A percentile compares a stretch with the other conserved stretches of the same genome.
Evolutionary conservation across 1,139 yeast species (phyloP).

Genomic region (Yamadazyma epiphylla): DNA sequence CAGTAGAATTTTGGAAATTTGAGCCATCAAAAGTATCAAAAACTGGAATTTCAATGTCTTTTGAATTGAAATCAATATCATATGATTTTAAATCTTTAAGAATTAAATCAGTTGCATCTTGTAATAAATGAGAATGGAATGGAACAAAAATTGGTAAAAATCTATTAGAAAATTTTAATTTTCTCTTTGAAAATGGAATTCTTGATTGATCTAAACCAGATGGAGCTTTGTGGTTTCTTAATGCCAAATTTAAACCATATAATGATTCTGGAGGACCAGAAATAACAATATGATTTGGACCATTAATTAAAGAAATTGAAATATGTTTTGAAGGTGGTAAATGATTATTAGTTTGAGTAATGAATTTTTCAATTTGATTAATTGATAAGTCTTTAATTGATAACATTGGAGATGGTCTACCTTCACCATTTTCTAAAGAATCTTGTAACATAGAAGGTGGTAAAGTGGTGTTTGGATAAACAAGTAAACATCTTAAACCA

Average conservation of each 20-base stretch:
- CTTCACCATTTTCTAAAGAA: conserved; percentile 91
- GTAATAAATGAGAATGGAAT: conserved; percentile 87
- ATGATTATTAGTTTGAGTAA: conserved; percentile 86
- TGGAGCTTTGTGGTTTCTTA: conserved; percentile 93
- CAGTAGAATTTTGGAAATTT: conserved; percentile 58
- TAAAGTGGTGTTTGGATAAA: conserved; percentile 89
- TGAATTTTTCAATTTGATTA: conserved; percentile 73
- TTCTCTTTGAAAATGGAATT: conserved; percentile 89
- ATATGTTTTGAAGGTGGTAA: conserved; percentile 90
- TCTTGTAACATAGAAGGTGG: conserved; percentile 94
- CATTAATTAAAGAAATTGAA: conserved; percentile 86
- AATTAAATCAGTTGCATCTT: conserved; percentile 66
- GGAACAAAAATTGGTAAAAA: conserved; percentile 96
- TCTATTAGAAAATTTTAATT: conserved; percentile 86
- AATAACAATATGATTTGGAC: conserved; percentile 92
- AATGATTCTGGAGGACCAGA: conserved; percentile 99
- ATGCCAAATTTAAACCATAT: conserved; percentile 87
- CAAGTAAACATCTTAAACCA: conserved; percentile 87
- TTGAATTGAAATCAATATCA: conserved; percentile 52
- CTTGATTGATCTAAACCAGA: conserved; percentile 93
- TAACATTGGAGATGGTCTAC: conserved; percentile 96
- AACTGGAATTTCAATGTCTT: conserved; percentile 74
- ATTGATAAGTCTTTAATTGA: conserved; percentile 83
- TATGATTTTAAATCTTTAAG: conserved; percentile 57
- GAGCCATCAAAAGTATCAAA: conserved; percentile 85